Base-by-base conservation (phyloP, 1,139 yeast genomes). In the Debaryomyces fabryi region DNA sequence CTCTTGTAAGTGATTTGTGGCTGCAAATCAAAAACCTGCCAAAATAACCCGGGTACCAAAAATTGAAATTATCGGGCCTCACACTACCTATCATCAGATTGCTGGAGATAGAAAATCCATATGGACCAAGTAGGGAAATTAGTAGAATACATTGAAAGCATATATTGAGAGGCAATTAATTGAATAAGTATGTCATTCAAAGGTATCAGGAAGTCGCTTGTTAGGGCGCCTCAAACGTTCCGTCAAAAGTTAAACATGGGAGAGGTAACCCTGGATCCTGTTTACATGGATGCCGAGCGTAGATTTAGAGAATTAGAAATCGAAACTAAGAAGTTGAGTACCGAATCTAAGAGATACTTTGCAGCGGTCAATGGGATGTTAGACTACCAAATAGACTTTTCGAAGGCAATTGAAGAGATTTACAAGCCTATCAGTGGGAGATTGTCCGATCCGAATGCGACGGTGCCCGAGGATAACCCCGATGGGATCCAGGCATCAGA, bases 391-490 rank as follows among this genome's bases (percentile, higher is more conserved):
- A 87, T 92, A 57, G 97, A 92, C 51, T 93, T 92, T 65, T 86
- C 96, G 34, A 86, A 86, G 61, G 96, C 96, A 1, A 90, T 95
- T 69, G 97, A 91, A 67, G 97, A 92, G 64, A 88, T 93, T 49
- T 93, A 91, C 74, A 90, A 92, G 70, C 99, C 99, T 2, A 93
- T 93, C 54, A 84, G 93, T 50, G 99, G 99, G 32, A 82, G 92
- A 52, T 74, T 88, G 67, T 85, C 95, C 12, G 98, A 93, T 63
- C 97, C 98, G 7, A 86, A 84, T 61, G 81, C 96, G 6, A 66
- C 90, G 3, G 81, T 82, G 36, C 95, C 91, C 0, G 98, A 93
- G 65, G 97, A 96, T 57, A 91, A 92, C 62, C 98, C 97, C 4
- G 95, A 92, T 51, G 99, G 98, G 58, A 90, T 93, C 55, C 83